Conservation (phyloP, 352 stramenopile species). For the Phytophthora pluvialis region DNA sequence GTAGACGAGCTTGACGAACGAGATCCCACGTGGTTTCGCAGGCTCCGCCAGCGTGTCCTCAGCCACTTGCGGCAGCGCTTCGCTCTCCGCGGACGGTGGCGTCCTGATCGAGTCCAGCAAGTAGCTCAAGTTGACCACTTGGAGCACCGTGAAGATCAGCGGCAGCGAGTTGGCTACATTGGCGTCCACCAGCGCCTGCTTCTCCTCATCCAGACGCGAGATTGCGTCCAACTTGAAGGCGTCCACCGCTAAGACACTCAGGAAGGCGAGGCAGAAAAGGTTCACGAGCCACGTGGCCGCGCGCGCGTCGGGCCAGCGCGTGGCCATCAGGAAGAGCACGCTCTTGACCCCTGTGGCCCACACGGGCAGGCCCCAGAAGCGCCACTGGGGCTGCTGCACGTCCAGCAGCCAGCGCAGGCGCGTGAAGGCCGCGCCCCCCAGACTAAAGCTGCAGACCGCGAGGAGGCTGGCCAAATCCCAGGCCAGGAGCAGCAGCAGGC, state of each 20-base stretch:
- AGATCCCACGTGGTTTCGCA: constrained; percentile 65
- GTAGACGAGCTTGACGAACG: constrained; percentile 84
- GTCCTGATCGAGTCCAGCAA: constrained; percentile 61
- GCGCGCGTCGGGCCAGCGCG: constrained; percentile 49
- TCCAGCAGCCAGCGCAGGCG: constrained; percentile 56
- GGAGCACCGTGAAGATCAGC: constrained; percentile 85
- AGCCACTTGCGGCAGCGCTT: constrained; percentile 36
- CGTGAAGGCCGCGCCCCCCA: constrained; percentile 49
- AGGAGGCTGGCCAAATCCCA: constrained; percentile 63
- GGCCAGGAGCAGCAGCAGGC: constrained; percentile 60
- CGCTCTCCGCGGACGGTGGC: constrained; percentile 26
- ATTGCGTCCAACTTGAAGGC: constrained; percentile 78
- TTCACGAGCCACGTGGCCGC: constrained; percentile 55
- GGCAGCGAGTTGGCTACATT: constrained; percentile 87
- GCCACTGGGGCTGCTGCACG: constrained; percentile 53
- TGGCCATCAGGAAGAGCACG: constrained; percentile 61
- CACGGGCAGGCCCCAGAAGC: constrained; percentile 80
- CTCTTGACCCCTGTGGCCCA: constrained; percentile 68
- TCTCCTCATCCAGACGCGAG: constrained; percentile 59
- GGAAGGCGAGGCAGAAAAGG: constrained; percentile 57
- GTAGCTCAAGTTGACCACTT: constrained; percentile 81
- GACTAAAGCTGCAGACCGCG: constrained; percentile 54
- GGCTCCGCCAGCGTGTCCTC: constrained; percentile 36
- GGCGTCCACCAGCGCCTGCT: constrained; percentile 58
- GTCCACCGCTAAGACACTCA: constrained; percentile 71